These are phyloP conservation scores for Acephala macrosclerotiorum DNA, from an alignment of 2,329 filamentous ascomycete genomes.

Conservation along the genomic window DNA sequence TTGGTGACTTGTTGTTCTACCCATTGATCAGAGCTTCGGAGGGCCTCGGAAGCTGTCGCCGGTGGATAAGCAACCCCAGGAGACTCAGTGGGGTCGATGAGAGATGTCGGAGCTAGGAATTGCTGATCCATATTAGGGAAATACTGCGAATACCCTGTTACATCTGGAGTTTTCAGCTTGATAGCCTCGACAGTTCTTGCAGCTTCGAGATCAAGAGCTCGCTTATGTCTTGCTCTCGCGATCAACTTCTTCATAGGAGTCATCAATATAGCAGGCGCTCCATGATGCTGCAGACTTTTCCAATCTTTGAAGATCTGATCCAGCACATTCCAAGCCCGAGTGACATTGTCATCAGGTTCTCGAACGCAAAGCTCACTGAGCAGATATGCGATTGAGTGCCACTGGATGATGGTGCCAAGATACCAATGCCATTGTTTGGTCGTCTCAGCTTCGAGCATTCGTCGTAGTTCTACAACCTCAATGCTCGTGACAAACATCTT, in stretches of 20 bases:
- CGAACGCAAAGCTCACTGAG: conserved; percentile 21
- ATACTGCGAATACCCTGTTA: neutral
- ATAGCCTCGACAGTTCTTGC: conserved; percentile 7
- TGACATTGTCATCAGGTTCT: conserved; percentile 21
- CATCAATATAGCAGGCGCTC: conserved; percentile 18
- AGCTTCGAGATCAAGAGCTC: conserved; percentile 17
- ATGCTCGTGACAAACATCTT: conserved; percentile 21
- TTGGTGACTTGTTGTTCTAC: conserved; percentile 11
- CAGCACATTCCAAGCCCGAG: conserved; percentile 19
- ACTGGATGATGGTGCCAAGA: conserved; percentile 21
- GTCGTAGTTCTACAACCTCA: conserved; percentile 21
- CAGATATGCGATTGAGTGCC: conserved; percentile 22
- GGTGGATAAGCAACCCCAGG: neutral
- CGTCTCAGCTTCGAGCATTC: conserved; percentile 19
- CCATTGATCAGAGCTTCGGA: neutral
- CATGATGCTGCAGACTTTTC: conserved; percentile 11
- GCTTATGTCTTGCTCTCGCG: conserved; percentile 21
- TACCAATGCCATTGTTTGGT: conserved; percentile 25
- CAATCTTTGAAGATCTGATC: conserved; percentile 21
- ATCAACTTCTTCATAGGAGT: conserved; percentile 25
- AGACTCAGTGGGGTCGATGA: neutral
- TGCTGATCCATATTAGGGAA: neutral
- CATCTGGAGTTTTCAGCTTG: neutral
- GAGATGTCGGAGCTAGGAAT: neutral
- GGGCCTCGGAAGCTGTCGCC: neutral